Conservation (phyloP, 2,329 filamentous ascomycete genomes). For the Sporothrix phasma region DNA sequence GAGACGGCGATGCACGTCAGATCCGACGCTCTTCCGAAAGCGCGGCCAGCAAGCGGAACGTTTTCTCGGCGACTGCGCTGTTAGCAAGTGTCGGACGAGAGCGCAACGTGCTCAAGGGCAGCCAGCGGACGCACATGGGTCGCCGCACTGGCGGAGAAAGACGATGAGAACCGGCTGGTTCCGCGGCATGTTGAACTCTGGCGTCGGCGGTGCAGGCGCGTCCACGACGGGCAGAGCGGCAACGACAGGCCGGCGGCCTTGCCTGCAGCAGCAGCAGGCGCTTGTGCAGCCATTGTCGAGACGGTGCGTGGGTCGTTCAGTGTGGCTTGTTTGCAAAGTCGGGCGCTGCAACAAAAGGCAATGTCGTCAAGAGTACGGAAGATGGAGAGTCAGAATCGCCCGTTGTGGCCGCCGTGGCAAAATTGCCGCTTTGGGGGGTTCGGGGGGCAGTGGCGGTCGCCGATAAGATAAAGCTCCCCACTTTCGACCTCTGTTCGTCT, state of each 20-base stretch:
- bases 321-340: not conserved
- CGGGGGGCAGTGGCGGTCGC: no score
- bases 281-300: conserved; percentile 18
- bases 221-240: conserved; percentile 42
- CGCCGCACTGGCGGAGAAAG: conserved; percentile 65
- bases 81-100: not conserved
- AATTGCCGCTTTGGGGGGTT: not conserved
- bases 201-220: conserved; percentile 43
- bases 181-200: conserved; percentile 42
- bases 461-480: conserved; percentile 16
- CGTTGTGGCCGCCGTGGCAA: not conserved
- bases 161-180: conserved; percentile 50
- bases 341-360: not conserved
- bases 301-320: not conserved
- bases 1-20: conserved; percentile 53
- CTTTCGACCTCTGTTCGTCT: not conserved
- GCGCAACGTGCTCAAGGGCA: not conserved
- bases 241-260: conserved; percentile 25
- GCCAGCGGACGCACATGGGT: conserved; percentile 48
- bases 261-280: not conserved
- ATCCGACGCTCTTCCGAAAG: conserved; percentile 40
- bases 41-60: conserved; percentile 44
- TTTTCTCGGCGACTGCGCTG: conserved; percentile 54
- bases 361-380: not conserved
- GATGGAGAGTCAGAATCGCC: not conserved